These are phyloP conservation scores for Blastobotrys aristatus DNA, from an alignment of 1,139 yeast genomes.

Conservation along the genomic window DNA sequence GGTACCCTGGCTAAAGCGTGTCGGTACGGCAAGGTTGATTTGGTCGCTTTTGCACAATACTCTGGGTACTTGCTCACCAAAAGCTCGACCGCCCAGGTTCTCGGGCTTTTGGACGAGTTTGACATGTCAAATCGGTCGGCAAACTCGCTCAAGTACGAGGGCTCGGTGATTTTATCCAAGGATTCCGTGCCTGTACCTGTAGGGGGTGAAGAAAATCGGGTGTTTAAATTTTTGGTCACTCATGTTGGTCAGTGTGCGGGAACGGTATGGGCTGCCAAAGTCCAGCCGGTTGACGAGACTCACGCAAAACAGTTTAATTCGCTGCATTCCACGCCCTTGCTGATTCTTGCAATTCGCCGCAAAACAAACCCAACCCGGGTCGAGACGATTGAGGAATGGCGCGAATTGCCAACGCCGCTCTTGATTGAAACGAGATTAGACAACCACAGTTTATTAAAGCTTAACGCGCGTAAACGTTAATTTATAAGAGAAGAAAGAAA, in stretches of 20 bases:
- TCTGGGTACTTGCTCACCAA: constrained; percentile 28
- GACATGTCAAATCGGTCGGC: background rate
- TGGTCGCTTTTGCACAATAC: constrained; percentile 27
- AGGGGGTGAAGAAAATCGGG: constrained; percentile 19
- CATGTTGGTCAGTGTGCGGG: constrained; percentile 26
- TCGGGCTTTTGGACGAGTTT: constrained; percentile 4
- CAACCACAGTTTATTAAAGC: constrained; percentile 2
- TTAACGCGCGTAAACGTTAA: constrained; percentile 8
- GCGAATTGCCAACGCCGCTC: constrained; percentile 3
- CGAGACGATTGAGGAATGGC: constrained; percentile 18
- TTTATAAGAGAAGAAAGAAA: background rate
- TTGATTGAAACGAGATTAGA: constrained; percentile 10
- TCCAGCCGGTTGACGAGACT: constrained; percentile 13
- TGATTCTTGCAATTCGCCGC: constrained; percentile 17
- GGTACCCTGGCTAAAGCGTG: constrained; percentile 15
- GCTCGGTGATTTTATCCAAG: constrained; percentile 17
- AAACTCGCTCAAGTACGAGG: constrained; percentile 19
- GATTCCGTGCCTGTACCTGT: background rate
- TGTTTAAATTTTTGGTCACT: constrained; percentile 27
- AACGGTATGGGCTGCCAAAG: constrained; percentile 27
- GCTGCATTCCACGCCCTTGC: constrained; percentile 13
- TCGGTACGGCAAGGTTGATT: constrained; percentile 18
- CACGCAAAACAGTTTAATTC: background rate
- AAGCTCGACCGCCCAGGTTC: constrained; percentile 19
- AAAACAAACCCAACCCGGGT: constrained; percentile 16